Percentiles rank a stretch among this genome's conserved stretches.
Evolutionary conservation across 768 basidiomycete species (phyloP).

Genomic region (Lyophyllum shimeji): DNA sequence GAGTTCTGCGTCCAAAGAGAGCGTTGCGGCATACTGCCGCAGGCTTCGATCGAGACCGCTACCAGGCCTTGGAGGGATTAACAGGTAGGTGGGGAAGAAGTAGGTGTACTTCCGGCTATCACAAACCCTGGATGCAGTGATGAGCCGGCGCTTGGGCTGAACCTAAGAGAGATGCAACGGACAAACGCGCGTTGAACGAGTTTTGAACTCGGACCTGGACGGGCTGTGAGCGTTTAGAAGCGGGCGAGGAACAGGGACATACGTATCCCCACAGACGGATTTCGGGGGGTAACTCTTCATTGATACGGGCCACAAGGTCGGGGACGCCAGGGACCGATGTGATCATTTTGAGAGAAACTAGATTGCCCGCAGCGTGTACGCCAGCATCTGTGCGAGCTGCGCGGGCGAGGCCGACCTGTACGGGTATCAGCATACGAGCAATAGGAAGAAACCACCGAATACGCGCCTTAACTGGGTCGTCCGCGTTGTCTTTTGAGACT

Average conservation of each 20-base stretch:
- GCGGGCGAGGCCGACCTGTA: constrained; percentile 77
- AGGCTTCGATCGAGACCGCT: constrained; percentile 56
- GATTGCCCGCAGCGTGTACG: constrained; percentile 94
- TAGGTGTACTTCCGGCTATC: constrained; percentile 98
- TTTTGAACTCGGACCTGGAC: constrained; percentile 68
- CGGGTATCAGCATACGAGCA: neutral
- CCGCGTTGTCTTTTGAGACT: constrained; percentile 92
- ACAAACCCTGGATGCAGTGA: constrained; percentile 57
- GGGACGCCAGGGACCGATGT: constrained; percentile 66
- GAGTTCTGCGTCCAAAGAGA: constrained; percentile 20
- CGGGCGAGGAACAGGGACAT: constrained; percentile 26
- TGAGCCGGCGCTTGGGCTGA: constrained; percentile 9
- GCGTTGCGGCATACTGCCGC: constrained; percentile 28
- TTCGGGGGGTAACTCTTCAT: constrained; percentile 85
- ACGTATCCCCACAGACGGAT: constrained; percentile 93
- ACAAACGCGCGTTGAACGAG: constrained; percentile 81
- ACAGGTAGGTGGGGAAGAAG: constrained; percentile 90
- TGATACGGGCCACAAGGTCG: constrained; percentile 72
- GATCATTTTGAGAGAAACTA: constrained; percentile 92
- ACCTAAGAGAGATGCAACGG: constrained; percentile 19
- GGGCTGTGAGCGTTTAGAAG: neutral
- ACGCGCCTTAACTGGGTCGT: constrained; percentile 81
- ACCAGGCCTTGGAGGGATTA: constrained; percentile 85
- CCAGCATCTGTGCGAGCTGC: constrained; percentile 97
- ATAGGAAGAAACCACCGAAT: neutral